phyloP scores from a whole-genome alignment of 1,284 basidiomycete genomes.

The Peniophora sp. region DNA sequence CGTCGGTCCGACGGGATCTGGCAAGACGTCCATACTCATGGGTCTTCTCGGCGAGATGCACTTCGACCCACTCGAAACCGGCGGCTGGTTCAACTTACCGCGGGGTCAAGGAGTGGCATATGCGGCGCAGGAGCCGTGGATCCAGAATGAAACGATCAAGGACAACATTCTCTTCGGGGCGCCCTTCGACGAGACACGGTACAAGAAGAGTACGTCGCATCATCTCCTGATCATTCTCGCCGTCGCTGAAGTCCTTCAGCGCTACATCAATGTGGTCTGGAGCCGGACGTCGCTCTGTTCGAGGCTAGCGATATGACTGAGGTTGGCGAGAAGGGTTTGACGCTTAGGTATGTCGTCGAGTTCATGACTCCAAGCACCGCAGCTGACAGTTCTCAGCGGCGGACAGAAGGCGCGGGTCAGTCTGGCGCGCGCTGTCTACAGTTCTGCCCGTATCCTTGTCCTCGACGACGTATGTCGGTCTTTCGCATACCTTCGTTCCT shows the following conservation, averaged over 20 bases:
- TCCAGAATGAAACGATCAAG: constrained; percentile 47
- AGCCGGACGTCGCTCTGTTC: constrained; percentile 56
- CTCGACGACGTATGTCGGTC: constrained; percentile 46
- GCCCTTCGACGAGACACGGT: constrained; percentile 32
- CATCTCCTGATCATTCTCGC: not conserved
- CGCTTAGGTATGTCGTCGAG: constrained; percentile 27
- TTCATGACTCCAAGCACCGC: not conserved
- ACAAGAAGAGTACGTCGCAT: constrained; percentile 29
- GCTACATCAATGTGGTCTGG: constrained; percentile 54
- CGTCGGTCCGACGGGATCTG: constrained; percentile 52
- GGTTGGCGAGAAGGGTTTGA: constrained; percentile 59
- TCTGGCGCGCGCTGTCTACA: constrained; percentile 67
- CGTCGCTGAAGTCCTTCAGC: constrained; percentile 23
- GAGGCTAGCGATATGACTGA: constrained; percentile 71
- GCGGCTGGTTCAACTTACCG: constrained; percentile 60
- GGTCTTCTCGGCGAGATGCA: constrained; percentile 60
- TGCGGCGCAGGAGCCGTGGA: constrained; percentile 75
- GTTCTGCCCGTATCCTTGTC: constrained; percentile 50
- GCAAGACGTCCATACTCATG: constrained; percentile 45
- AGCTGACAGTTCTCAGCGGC: constrained; percentile 33
- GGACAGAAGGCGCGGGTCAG: constrained; percentile 78
- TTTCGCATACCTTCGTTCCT: constrained; percentile 9
- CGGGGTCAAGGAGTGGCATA: constrained; percentile 61
- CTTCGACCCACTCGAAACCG: constrained; percentile 39
- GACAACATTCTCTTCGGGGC: constrained; percentile 39